A percentile compares a stretch with the other conserved stretches of the same genome.
These are phyloP conservation scores for Escallonia herrerae DNA, from an alignment of 129 eudicot species.

Conservation along the genomic window DNA sequence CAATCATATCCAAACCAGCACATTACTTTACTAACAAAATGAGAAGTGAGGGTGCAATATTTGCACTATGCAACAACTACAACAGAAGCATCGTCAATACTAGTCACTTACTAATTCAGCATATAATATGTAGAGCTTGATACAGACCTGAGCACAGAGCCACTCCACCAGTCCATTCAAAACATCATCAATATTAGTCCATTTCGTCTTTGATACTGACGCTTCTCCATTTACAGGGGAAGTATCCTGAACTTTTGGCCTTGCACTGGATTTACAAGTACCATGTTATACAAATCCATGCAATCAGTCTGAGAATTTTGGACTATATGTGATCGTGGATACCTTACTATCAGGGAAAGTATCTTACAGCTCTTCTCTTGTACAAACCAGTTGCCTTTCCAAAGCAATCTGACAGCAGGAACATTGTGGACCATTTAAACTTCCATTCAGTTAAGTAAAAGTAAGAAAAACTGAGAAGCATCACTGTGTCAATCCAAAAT, in stretches of 20 bases:
- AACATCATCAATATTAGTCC: slow-evolving; percentile 62
- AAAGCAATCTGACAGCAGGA: slow-evolving; percentile 57
- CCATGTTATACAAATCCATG: neutral
- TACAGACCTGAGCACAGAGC: slow-evolving; percentile 85
- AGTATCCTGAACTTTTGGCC: slow-evolving; percentile 42
- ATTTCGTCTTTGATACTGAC: slow-evolving; percentile 62
- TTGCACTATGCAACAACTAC: neutral
- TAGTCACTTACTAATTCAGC: neutral
- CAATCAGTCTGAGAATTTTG: neutral
- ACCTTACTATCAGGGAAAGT: slow-evolving; percentile 81
- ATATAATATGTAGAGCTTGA: neutral
- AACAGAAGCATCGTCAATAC: neutral
- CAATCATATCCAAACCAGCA: neutral
- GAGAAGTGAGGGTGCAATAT: neutral
- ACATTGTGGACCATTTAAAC: neutral
- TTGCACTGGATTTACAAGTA: slow-evolving; percentile 38
- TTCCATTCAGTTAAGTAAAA: slow-evolving; percentile 1
- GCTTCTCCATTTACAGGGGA: slow-evolving; percentile 42
- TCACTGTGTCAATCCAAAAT: neutral
- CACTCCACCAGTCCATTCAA: slow-evolving; percentile 84
- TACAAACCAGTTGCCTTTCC: slow-evolving; percentile 92
- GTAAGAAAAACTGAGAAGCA: neutral
- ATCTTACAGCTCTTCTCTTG: slow-evolving; percentile 97
- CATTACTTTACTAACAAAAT: neutral
- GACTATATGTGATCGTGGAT: slow-evolving; percentile 10